phyloP scores from a whole-genome alignment of 768 basidiomycete species.

The Tylopilus balloui region DNA sequence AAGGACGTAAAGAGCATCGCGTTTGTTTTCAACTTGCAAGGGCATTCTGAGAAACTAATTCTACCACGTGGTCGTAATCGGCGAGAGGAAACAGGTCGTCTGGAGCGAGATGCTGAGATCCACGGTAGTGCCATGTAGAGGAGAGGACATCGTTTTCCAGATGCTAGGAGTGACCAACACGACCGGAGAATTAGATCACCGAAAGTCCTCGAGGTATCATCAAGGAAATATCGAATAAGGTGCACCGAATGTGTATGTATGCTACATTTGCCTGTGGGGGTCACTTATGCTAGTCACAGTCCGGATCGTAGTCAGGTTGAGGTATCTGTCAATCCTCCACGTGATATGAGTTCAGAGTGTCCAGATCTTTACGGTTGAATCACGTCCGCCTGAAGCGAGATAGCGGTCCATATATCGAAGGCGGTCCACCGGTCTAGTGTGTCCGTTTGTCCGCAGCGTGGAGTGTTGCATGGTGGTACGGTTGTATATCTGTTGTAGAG shows the following conservation, averaged over 20 bases:
- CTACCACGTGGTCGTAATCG: not conserved
- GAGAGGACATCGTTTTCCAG: too few species aligned
- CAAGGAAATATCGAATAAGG: slow-evolving; percentile 8
- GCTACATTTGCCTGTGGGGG: slow-evolving; percentile 25
- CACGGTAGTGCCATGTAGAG: too few species aligned
- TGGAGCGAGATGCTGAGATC: too few species aligned
- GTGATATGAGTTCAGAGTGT: slow-evolving; percentile 54
- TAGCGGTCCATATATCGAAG: slow-evolving; percentile 97
- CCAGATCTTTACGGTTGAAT: slow-evolving; percentile 88
- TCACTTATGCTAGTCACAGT: slow-evolving; percentile 19
- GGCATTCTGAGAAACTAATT: not conserved
- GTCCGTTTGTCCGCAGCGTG: slow-evolving; percentile 85
- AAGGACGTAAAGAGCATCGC: not conserved
- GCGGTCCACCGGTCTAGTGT: slow-evolving; percentile 80
- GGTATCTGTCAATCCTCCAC: slow-evolving; percentile 12
- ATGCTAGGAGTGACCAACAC: not conserved
- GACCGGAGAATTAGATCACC: not conserved
- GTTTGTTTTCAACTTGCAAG: not conserved
- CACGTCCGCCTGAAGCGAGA: slow-evolving; percentile 84
- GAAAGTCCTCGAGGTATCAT: not conserved
- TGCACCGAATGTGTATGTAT: slow-evolving; percentile 17
- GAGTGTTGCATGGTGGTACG: slow-evolving; percentile 90
- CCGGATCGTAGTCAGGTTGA: slow-evolving; percentile 9
- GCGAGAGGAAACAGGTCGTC: not conserved
- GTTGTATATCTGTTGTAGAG: slow-evolving; percentile 72